A percentile compares a stretch with the other conserved stretches of the same genome.
Conservation (phyloP, 352 stramenopile species). For the Aphanomyces cochlioides region DNA sequence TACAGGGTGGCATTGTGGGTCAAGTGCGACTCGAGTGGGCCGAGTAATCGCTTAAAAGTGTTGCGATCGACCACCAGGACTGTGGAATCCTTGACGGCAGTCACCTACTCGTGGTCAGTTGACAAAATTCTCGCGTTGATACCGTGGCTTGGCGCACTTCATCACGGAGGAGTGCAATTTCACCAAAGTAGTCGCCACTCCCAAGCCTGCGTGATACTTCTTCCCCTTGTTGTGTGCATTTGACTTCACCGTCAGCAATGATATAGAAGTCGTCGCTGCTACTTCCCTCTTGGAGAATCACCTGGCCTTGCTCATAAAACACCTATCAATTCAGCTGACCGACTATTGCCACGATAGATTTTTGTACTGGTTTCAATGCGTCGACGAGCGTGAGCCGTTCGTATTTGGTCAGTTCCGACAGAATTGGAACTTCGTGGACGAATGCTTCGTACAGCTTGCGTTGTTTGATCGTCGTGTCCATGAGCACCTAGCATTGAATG, state of each 20-base stretch:
- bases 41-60: constrained; percentile 86
- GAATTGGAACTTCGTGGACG: constrained; percentile 62
- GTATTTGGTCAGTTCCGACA: constrained; percentile 63
- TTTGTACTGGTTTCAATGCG: constrained; percentile 43
- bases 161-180: constrained; percentile 86
- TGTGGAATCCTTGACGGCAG: constrained; percentile 69
- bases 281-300: constrained; percentile 52
- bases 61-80: constrained; percentile 84
- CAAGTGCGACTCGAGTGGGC: constrained; percentile 86
- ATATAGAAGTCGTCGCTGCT: constrained; percentile 80
- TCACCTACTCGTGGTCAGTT: constrained; percentile 37
- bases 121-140: neutral
- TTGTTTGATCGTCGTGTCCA: constrained; percentile 65
- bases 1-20: constrained; percentile 60
- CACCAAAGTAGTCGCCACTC: constrained; percentile 62
- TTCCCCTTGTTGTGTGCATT: constrained; percentile 51
- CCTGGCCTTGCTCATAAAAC: constrained; percentile 44
- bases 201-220: constrained; percentile 58
- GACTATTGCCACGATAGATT: too few species aligned
- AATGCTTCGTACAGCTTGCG: constrained; percentile 57
- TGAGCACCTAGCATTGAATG: constrained; percentile 39
- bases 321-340: neutral
- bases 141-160: constrained; percentile 84
- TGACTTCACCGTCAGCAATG: constrained; percentile 64
- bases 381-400: constrained; percentile 74